Conservation (phyloP, 495 filamentous ascomycete species). For the Penicillium bovifimosum region DNA sequence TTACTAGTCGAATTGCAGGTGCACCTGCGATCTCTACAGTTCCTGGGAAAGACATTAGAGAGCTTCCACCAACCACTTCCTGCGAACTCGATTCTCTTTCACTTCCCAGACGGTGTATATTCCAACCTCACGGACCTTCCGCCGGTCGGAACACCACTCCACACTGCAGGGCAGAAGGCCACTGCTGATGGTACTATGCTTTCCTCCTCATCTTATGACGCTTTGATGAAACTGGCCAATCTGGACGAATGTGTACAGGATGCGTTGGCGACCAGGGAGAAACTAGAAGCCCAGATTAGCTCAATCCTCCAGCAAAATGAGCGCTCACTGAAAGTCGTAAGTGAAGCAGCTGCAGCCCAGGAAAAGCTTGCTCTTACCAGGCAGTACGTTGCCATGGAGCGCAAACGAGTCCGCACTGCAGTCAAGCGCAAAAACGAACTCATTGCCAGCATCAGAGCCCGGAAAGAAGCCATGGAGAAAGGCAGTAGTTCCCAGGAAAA, state of each 20-base stretch:
- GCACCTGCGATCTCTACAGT: conserved; percentile 66
- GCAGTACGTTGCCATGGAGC: conserved; percentile 57
- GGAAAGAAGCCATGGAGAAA: conserved; percentile 58
- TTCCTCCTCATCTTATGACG: conserved; percentile 80
- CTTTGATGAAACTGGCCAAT: conserved; percentile 81
- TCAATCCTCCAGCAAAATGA: conserved; percentile 56
- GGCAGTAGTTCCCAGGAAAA: conserved; percentile 55
- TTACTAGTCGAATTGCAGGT: conserved; percentile 68
- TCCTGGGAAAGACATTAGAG: conserved; percentile 71
- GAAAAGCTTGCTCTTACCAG: conserved; percentile 56
- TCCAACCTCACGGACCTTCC: conserved; percentile 61
- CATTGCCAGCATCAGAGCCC: conserved; percentile 55
- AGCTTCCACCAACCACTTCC: conserved; percentile 72
- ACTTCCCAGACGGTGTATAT: conserved; percentile 86
- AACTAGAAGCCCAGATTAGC: conserved; percentile 72
- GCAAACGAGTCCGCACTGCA: conserved; percentile 55
- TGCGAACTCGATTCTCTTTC: conserved; percentile 78
- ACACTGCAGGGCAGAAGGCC: conserved; percentile 10
- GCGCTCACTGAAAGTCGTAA: conserved; percentile 31
- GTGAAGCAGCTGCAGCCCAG: conserved; percentile 56
- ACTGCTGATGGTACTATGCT: conserved; percentile 34
- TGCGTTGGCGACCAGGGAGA: conserved; percentile 70
- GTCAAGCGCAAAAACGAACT: conserved; percentile 58
- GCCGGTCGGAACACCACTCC: conserved; percentile 29
- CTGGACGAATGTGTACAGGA: conserved; percentile 92